Conservation (phyloP, 2,329 filamentous ascomycete genomes). For the Fusarium tupiense region DNA sequence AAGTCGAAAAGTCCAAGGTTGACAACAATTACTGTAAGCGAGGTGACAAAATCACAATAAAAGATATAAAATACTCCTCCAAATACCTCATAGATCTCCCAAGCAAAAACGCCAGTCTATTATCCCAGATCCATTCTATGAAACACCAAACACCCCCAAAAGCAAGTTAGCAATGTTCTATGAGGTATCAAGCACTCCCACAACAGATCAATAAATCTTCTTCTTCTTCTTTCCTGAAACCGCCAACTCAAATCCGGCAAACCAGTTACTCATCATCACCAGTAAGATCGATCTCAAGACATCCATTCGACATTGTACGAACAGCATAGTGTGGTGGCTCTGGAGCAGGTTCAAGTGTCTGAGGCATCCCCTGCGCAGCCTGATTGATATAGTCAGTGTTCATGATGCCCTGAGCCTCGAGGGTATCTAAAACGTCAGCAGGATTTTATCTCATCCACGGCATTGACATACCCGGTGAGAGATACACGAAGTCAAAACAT, state of each 20-base stretch:
- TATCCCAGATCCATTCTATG: background rate
- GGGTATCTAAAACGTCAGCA: background rate
- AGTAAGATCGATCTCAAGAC: background rate
- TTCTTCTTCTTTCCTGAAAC: background rate
- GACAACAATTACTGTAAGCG: background rate
- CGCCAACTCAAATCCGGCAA: background rate
- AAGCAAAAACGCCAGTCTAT: background rate
- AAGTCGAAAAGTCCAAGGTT: background rate
- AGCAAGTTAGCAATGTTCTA: background rate
- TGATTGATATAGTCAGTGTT: background rate
- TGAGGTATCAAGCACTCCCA: background rate
- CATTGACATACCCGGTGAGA: background rate
- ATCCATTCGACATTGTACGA: background rate
- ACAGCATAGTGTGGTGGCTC: background rate
- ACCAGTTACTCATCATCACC: background rate
- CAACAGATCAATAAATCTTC: background rate
- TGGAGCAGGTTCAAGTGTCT: background rate
- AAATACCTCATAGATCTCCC: too few relatives aligned
- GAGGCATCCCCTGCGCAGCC: background rate
- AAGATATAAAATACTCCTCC: background rate
- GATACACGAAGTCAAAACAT: background rate
- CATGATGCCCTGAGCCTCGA: background rate
- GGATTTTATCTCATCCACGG: rapidly evolving
- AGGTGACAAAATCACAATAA: background rate
- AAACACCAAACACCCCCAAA: background rate